These are phyloP conservation scores for Cordyceps javanica DNA, from an alignment of 2,329 filamentous ascomycete species.

Conservation along the genomic window DNA sequence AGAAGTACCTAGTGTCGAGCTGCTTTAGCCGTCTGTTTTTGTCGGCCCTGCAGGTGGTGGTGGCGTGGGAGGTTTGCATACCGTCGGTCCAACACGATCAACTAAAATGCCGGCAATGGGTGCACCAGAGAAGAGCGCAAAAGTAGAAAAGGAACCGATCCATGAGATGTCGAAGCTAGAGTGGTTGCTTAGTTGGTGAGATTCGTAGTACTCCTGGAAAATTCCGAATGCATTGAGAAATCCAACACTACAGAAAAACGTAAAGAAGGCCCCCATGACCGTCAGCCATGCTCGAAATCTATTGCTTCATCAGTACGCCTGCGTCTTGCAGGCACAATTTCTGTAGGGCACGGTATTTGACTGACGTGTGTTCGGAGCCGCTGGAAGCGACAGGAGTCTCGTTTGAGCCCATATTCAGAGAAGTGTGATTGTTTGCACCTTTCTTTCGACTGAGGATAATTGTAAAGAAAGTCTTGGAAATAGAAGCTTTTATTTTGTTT, in stretches of 20 bases:
- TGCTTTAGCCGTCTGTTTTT: background rate
- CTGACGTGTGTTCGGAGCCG: background rate
- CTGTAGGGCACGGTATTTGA: background rate
- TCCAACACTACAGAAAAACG: constrained; percentile 21
- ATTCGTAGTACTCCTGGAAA: constrained; percentile 26
- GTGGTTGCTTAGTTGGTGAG: constrained; percentile 18
- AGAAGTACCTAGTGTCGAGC: background rate
- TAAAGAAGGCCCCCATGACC: constrained; percentile 5
- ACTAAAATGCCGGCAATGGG: constrained; percentile 30
- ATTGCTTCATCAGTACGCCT: background rate
- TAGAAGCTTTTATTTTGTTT: background rate
- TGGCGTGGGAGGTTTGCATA: constrained; percentile 15
- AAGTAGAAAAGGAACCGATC: constrained; percentile 30
- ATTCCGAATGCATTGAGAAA: constrained; percentile 28
- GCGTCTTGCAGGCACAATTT: background rate
- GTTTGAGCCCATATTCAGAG: background rate
- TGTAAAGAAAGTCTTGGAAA: background rate
- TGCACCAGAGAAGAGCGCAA: constrained; percentile 29
- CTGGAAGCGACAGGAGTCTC: background rate
- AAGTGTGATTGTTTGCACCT: background rate
- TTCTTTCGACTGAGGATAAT: background rate
- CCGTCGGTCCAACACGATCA: constrained; percentile 29
- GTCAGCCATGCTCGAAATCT: constrained; percentile 1
- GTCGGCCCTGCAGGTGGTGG: background rate
- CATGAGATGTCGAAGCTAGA: constrained; percentile 27